Percentiles rank a stretch among this genome's conserved stretches.
These are phyloP conservation scores for Athelia sp. DNA, from an alignment of 1,284 basidiomycete genomes.

Conservation along the genomic window DNA sequence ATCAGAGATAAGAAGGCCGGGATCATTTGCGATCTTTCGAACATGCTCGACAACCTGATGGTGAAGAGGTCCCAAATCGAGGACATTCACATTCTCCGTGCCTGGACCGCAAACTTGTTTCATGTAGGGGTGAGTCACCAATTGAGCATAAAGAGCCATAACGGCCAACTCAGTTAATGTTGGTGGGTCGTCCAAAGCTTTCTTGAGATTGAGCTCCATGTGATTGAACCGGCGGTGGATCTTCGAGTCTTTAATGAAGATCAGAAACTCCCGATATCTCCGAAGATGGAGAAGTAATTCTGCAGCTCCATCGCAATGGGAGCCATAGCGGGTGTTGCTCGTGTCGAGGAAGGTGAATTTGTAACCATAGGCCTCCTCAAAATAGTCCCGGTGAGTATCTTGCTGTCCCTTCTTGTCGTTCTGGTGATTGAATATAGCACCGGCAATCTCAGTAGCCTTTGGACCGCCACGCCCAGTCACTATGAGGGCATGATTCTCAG, in stretches of 20 bases:
- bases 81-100: constrained; percentile 2
- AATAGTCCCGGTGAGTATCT: constrained; percentile 7
- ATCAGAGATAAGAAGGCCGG: constrained; percentile 7
- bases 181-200: constrained; percentile 6
- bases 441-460: constrained; percentile 20
- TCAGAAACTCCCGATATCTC: neutral
- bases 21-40: constrained; percentile 4
- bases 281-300: constrained; percentile 1
- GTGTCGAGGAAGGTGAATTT: neutral
- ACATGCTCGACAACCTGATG: constrained; percentile 7
- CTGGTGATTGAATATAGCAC: constrained; percentile 20
- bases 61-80: constrained; percentile 10
- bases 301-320: neutral
- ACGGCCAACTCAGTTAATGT: constrained; percentile 10
- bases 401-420: constrained; percentile 25
- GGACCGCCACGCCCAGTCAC: constrained; percentile 17
- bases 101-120: constrained; percentile 3
- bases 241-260: neutral
- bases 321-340: neutral
- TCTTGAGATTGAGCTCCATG: constrained; percentile 6
- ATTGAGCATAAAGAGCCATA: constrained; percentile 5
- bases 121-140: constrained; percentile 9
- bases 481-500: constrained; percentile 11
- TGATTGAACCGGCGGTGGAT: neutral
- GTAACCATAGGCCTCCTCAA: constrained; percentile 1